phyloP scores from a whole-genome alignment of 2,329 filamentous ascomycete genomes.

The Furcasterigmium sp. region DNA sequence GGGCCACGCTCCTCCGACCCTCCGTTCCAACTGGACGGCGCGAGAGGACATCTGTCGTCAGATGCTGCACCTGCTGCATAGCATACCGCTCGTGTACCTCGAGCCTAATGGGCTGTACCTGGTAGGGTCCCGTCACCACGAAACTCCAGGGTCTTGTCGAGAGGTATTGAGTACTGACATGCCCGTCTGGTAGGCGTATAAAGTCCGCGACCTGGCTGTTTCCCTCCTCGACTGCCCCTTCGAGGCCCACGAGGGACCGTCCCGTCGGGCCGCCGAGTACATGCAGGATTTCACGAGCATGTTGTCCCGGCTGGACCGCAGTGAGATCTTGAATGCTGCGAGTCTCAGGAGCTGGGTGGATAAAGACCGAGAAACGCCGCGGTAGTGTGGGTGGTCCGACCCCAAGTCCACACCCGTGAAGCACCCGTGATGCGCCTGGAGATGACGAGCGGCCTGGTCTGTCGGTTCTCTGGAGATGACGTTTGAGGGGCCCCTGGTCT shows the following conservation, averaged over 20 bases:
- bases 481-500: too few species aligned
- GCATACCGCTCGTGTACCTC: constrained; percentile 21
- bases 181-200: constrained; percentile 24
- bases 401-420: too few species aligned
- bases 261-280: constrained; percentile 19
- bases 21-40: constrained; percentile 21
- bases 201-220: constrained; percentile 27
- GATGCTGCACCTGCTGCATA: constrained; percentile 26
- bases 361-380: too few species aligned
- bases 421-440: too few species aligned
- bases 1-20: not conserved
- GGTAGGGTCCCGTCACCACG: constrained; percentile 9
- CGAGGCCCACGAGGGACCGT: constrained; percentile 16
- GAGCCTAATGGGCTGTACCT: constrained; percentile 29
- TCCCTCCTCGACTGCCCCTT: constrained; percentile 27
- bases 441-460: too few species aligned
- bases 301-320: constrained; percentile 21
- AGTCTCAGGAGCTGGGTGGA: constrained; percentile 25
- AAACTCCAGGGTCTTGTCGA: not conserved
- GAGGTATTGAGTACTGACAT: too few species aligned
- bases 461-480: too few species aligned
- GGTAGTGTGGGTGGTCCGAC: too few species aligned
- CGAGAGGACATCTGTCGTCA: constrained; percentile 29
- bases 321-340: constrained; percentile 23
- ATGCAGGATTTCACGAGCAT: constrained; percentile 21